Evolutionary conservation across 2,329 filamentous ascomycete species (phyloP).

Genomic region (Sphaerostilbella broomeana): DNA sequence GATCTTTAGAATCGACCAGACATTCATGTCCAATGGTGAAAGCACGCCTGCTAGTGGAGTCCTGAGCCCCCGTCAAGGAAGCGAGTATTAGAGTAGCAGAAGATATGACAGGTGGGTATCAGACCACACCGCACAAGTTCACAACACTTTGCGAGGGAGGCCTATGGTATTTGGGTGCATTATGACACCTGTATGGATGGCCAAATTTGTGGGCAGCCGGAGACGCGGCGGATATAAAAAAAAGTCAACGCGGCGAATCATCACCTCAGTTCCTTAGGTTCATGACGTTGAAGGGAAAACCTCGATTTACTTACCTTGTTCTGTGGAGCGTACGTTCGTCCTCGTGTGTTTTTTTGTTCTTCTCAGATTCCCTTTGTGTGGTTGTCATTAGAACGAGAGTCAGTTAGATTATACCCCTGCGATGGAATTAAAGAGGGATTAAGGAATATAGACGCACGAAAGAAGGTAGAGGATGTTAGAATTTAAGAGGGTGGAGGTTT

Average conservation of each 20-base stretch:
- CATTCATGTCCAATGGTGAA: constrained; percentile 46
- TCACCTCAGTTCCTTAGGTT: no score
- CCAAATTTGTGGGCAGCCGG: no score
- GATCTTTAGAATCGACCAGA: constrained; percentile 92
- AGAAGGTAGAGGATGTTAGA: constrained; percentile 6
- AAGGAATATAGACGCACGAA: background rate
- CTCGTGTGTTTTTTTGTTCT: background rate
- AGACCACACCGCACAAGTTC: no score
- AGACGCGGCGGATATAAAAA: no score
- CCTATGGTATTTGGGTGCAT: no score
- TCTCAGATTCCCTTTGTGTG: constrained; percentile 8
- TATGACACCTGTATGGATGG: no score
- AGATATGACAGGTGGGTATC: constrained; percentile 6
- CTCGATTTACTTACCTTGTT: no score
- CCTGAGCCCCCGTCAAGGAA: constrained; percentile 28
- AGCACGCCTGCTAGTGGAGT: constrained; percentile 34
- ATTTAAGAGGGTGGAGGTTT: no score
- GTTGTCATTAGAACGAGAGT: constrained; percentile 1
- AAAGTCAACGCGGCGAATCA: no score
- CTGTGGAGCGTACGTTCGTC: background rate
- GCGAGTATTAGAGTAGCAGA: constrained; percentile 22
- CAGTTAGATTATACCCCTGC: constrained; percentile 13
- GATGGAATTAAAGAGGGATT: constrained; percentile 1
- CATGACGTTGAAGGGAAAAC: no score
- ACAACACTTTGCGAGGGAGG: no score